Conservation (phyloP, 495 filamentous ascomycete genomes). For the Trichoderma orchidacearum region DNA sequence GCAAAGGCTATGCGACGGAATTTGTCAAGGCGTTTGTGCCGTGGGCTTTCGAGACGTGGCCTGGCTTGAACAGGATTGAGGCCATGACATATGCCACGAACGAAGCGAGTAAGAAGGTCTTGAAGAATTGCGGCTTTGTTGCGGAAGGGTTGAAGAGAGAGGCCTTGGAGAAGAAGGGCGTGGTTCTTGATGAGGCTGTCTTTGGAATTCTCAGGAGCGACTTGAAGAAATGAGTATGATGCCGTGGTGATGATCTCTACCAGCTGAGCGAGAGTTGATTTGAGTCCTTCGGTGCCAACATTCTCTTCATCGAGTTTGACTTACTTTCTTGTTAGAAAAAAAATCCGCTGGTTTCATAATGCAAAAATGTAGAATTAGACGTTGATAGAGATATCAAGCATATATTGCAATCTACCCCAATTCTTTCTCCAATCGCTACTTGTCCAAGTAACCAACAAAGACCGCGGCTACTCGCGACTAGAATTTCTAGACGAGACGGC, state of each 20-base stretch:
- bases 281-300: neutral
- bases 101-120: conserved; percentile 17
- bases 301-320: neutral
- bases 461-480: neutral
- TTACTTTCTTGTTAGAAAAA: too few relatives aligned
- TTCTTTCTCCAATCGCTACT: neutral
- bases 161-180: conserved; percentile 20
- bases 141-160: conserved; percentile 22
- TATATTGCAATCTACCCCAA: neutral
- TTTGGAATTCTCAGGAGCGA: conserved; percentile 24
- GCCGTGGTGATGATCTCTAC: too few relatives aligned
- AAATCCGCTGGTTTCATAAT: too few relatives aligned
- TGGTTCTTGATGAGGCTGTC: conserved; percentile 14
- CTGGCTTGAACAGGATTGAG: conserved; percentile 18
- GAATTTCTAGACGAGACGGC: neutral
- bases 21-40: conserved; percentile 7
- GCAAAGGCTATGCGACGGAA: conserved; percentile 21
- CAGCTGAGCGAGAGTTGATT: neutral
- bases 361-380: too few relatives aligned
- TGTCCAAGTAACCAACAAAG: neutral
- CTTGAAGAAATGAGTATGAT: neutral
- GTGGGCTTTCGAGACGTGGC: conserved; percentile 21
- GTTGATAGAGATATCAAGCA: too few relatives aligned
- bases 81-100: conserved; percentile 17
- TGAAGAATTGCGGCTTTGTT: conserved; percentile 21